Evolutionary conservation across 1,284 basidiomycete genomes (phyloP).

Genomic region (Ustilago cynodontis): DNA sequence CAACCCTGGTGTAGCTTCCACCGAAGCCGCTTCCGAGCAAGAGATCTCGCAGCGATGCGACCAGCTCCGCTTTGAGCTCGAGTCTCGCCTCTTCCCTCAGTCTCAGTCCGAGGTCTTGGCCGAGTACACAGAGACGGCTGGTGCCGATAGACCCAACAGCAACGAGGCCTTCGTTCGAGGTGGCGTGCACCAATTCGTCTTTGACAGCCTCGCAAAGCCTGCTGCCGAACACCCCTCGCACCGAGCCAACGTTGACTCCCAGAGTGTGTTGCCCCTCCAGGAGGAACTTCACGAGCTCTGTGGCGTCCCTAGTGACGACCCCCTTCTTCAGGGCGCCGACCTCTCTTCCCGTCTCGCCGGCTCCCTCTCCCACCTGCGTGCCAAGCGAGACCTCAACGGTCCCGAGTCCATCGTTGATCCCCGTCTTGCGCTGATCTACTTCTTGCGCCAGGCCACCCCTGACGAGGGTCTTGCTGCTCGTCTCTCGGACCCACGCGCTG

Average conservation of each 20-base stretch:
- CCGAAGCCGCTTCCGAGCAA: slow-evolving; percentile 22
- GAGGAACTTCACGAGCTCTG: slow-evolving; percentile 58
- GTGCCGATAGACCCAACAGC: slow-evolving; percentile 24
- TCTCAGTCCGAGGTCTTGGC: slow-evolving; percentile 12
- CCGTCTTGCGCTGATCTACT: slow-evolving; percentile 56
- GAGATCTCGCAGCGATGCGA: slow-evolving; percentile 41
- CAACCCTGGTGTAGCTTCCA: slow-evolving; percentile 38
- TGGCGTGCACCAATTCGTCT: slow-evolving; percentile 51
- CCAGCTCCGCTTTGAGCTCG: slow-evolving; percentile 40
- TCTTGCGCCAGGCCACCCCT: slow-evolving; percentile 57
- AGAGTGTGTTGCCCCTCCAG: slow-evolving; percentile 42
- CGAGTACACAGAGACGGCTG: slow-evolving; percentile 32
- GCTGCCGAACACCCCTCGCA: slow-evolving; percentile 16
- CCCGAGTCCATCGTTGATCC: slow-evolving; percentile 50
- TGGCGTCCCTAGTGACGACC: slow-evolving; percentile 51
- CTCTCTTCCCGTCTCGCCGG: slow-evolving; percentile 49
- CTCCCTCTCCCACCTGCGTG: slow-evolving; percentile 33
- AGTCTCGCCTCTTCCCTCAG: slow-evolving; percentile 34
- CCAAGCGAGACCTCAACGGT: slow-evolving; percentile 37
- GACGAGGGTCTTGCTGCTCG: slow-evolving; percentile 46
- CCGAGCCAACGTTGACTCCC: slow-evolving; percentile 31
- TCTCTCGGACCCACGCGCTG: slow-evolving; percentile 38
- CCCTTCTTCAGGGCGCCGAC: slow-evolving; percentile 55
- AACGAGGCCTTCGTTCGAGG: slow-evolving; percentile 43
- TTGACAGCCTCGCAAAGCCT: slow-evolving; percentile 31